Base-by-base conservation (phyloP, 2,329 filamentous ascomycete genomes). In the Penicillium sp. region DNA sequence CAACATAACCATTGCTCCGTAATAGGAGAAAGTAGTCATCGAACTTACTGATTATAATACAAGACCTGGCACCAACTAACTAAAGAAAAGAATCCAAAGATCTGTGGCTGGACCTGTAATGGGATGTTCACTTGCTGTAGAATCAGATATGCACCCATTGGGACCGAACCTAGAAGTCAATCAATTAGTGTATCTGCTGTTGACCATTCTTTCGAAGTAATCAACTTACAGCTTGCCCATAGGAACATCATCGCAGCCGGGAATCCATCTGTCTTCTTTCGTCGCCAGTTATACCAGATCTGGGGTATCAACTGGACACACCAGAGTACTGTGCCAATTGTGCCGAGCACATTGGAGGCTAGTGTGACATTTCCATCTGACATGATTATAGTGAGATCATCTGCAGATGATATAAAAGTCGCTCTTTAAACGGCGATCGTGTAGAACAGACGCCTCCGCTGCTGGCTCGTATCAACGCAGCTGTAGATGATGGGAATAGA, bases 211-310 rank as follows among this genome's bases (percentile, higher is more conserved):
- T 11, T 31, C 13, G 1, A 31, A 48, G 16, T 5, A 6, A 48
- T 1, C 19, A 16, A 67, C 71, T 48, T 62, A 73, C 84, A 84
- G 31, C 79, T 66, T n/a, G 82, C 84, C 85, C 85, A 88, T 1
- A 87, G 70, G 59, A 87, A 82, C 76, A 87, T 82, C 85, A 88
- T 88, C 21, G 72, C 64, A 0, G 77, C 79, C 0, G 85, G 85
- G 2, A 88, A 72, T 2, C 86, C 86, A 39, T 87, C 84, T 0
- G 85, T 87, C 58, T 79, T 80, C 66, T 88, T 87, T 13, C 75
- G 79, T 21, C 78, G 76, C 80, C 83, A 87, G 67, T 86, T 88
- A 57, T 83, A 79, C 82, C 82, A 86, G 74, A 88, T 86, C 62
- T 79, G 76, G 13, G 70, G 70, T 16, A 76, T 62, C 39, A 76